A percentile compares a stretch with the other conserved stretches of the same genome.
Evolutionary conservation across 1,284 basidiomycete species (phyloP).

Genomic region (Ceratobasidium sp.): DNA sequence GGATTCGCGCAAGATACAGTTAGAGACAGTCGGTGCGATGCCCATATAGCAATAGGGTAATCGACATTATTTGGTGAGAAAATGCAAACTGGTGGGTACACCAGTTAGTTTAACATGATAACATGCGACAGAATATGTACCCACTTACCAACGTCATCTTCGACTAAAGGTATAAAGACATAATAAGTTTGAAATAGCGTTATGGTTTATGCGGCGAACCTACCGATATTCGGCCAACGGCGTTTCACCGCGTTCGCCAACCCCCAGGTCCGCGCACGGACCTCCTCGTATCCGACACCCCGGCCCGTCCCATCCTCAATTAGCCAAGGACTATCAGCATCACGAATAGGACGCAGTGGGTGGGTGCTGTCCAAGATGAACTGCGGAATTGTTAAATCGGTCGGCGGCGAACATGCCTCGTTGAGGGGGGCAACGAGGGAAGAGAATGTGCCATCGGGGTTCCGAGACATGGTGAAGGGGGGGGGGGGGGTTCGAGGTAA

Average conservation of each 20-base stretch:
- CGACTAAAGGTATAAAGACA: conserved; percentile 50
- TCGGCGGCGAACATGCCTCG: conserved; percentile 64
- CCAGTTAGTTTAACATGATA: background rate
- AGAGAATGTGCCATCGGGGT: conserved; percentile 38
- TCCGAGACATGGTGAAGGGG: conserved; percentile 31
- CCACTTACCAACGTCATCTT: conserved; percentile 64
- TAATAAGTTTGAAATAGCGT: background rate
- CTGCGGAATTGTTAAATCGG: conserved; percentile 76
- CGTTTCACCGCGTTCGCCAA: conserved; percentile 70
- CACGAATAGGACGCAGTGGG: conserved; percentile 61
- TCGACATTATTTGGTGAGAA: conserved; percentile 59
- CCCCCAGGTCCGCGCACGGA: conserved; percentile 64
- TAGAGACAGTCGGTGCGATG: conserved; percentile 65
- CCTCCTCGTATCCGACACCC: conserved; percentile 53
- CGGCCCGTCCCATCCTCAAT: conserved; percentile 71
- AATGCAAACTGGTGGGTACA: conserved; percentile 11
- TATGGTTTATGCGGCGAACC: conserved; percentile 44
- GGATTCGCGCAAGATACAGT: conserved; percentile 66
- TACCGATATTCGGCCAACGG: conserved; percentile 61
- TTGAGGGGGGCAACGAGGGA: conserved; percentile 21
- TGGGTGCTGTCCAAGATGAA: conserved; percentile 72
- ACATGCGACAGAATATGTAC: conserved; percentile 19
- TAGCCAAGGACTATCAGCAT: conserved; percentile 62
- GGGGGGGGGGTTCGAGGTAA: background rate
- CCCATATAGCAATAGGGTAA: conserved; percentile 79